These are phyloP conservation scores for Pythium vanterpoolii DNA, from an alignment of 352 stramenopile genomes.

Conservation along the genomic window DNA sequence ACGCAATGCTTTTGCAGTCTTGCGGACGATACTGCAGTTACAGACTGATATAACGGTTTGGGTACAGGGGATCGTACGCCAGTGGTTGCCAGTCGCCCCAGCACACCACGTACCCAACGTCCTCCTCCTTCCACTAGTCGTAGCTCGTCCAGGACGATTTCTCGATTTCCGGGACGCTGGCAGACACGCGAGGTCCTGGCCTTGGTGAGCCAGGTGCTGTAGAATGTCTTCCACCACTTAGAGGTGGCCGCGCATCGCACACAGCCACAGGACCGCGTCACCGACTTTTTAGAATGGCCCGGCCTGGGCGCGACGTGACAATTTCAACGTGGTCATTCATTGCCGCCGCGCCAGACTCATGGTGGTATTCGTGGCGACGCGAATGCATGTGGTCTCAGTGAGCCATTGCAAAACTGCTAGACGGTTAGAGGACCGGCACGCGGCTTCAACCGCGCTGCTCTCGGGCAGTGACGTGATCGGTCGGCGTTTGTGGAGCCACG, in stretches of 20 bases:
- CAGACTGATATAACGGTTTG: constrained; percentile 1
- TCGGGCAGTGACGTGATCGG: background rate
- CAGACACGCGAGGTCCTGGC: constrained; percentile 3
- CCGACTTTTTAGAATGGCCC: constrained; percentile 7
- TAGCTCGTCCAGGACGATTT: constrained; percentile 1
- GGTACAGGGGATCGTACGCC: constrained; percentile 6
- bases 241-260: constrained; percentile 11
- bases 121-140: background rate
- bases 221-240: constrained; percentile 5
- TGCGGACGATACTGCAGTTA: constrained; percentile 9
- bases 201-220: background rate
- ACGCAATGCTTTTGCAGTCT: background rate
- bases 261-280: constrained; percentile 5
- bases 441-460: background rate
- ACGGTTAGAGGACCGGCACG: constrained; percentile 3
- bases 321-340: constrained; percentile 3
- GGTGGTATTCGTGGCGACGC: background rate
- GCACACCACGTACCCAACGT: background rate
- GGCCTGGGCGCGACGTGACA: constrained; percentile 3
- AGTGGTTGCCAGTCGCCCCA: constrained; percentile 7
- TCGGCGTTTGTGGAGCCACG: background rate
- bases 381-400: background rate
- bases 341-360: constrained; percentile 1
- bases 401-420: constrained; percentile 9
- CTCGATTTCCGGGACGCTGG: background rate